Percentiles rank a stretch among this genome's conserved stretches.
Conservation (phyloP, 768 basidiomycete species). For the Coprinellus micaceus region DNA sequence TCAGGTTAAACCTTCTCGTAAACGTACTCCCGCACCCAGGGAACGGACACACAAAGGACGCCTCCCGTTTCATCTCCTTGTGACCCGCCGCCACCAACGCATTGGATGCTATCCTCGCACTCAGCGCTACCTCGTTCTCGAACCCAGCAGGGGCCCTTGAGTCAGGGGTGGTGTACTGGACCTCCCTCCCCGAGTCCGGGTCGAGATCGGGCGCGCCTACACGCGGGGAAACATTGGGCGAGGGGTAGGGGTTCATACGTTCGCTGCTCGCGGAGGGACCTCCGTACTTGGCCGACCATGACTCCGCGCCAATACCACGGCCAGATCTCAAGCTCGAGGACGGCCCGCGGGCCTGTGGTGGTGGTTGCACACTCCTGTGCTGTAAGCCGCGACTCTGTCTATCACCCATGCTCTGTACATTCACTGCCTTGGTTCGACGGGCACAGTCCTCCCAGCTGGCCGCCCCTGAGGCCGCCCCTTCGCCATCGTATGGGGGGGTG, state of each 20-base stretch:
- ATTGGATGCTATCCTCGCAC: constrained; percentile 17
- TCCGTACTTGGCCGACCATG: constrained; percentile 27
- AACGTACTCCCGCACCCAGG: constrained; percentile 85
- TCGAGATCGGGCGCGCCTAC: constrained; percentile 47
- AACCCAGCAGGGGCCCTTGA: constrained; percentile 27
- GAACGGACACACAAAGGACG: constrained; percentile 79
- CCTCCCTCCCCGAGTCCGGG: constrained; percentile 4
- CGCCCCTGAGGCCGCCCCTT: no score
- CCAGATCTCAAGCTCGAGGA: constrained; percentile 40
- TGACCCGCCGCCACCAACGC: constrained; percentile 34
- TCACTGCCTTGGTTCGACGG: constrained; percentile 50
- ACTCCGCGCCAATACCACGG: constrained; percentile 30
- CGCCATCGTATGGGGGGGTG: no score
- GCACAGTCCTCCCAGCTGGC: constrained; percentile 31
- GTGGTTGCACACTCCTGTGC: background rate
- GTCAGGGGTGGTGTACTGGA: constrained; percentile 1
- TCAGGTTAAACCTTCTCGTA: constrained; percentile 90
- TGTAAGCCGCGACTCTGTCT: constrained; percentile 36
- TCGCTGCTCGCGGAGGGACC: background rate
- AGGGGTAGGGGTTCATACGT: constrained; percentile 62
- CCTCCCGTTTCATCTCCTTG: constrained; percentile 82
- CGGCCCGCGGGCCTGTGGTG: constrained; percentile 29
- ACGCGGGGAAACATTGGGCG: constrained; percentile 62
- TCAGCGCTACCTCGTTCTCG: constrained; percentile 26
- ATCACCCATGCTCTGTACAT: constrained; percentile 38